Evolutionary conservation across 1,284 basidiomycete species (phyloP).

Genomic region (Boletus calvinii): DNA sequence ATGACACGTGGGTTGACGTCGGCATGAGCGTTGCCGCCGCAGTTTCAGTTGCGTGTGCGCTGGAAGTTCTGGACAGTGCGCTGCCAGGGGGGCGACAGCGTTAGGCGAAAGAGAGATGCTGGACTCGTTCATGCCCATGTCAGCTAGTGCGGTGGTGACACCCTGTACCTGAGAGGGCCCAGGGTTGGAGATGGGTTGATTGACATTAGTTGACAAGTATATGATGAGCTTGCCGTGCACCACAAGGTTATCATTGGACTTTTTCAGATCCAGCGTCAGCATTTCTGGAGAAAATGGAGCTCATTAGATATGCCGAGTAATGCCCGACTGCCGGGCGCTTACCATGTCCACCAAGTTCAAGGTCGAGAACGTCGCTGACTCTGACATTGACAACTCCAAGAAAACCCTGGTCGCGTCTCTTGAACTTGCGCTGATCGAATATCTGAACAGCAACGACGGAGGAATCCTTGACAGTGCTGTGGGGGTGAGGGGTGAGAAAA

Average conservation of each 20-base stretch:
- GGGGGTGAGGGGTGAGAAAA: constrained; percentile 12
- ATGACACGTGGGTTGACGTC: constrained; percentile 38
- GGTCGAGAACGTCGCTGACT: constrained; percentile 86
- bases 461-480: constrained; percentile 83
- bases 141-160: constrained; percentile 52
- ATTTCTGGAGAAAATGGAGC: constrained; percentile 57
- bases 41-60: constrained; percentile 52
- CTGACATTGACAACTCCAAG: constrained; percentile 91
- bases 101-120: constrained; percentile 53
- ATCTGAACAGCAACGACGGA: constrained; percentile 93
- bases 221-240: constrained; percentile 92
- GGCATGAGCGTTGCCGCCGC: constrained; percentile 35
- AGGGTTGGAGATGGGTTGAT: constrained; percentile 72
- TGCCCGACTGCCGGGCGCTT: constrained; percentile 33
- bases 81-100: constrained; percentile 34
- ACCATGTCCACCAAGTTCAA: constrained; percentile 89
- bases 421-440: constrained; percentile 97
- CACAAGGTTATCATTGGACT: constrained; percentile 85
- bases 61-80: constrained; percentile 50
- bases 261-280: constrained; percentile 86
- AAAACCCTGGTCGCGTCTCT: constrained; percentile 93
- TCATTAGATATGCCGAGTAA: neutral
- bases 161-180: constrained; percentile 64
- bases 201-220: constrained; percentile 83
- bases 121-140: constrained; percentile 57